phyloP scores from a whole-genome alignment of 345 rosid genomes.

The Aquilaria sinensis region DNA sequence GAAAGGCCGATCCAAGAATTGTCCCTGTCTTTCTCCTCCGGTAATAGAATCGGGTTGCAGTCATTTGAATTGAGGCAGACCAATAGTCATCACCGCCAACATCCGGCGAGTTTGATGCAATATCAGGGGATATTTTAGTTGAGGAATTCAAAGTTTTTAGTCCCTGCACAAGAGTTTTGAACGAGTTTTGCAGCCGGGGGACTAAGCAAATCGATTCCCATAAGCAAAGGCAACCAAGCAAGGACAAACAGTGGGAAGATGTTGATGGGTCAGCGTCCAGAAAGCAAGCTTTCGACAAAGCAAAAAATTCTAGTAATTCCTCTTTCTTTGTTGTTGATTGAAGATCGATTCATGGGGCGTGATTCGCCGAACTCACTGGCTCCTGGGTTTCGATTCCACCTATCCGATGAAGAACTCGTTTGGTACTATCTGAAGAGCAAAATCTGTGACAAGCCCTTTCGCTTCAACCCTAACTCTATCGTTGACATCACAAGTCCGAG shows the following conservation, averaged over 20 bases:
- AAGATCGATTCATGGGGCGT: no score
- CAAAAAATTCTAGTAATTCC: no score
- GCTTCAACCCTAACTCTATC: no score
- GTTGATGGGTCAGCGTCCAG: conserved; percentile 37
- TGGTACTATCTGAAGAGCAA: no score
- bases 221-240: conserved; percentile 33
- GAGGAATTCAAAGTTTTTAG: conserved; percentile 61
- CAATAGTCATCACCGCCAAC: conserved; percentile 30
- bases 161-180: conserved; percentile 74
- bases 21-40: conserved; percentile 86
- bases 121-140: conserved; percentile 49
- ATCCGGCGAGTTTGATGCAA: conserved; percentile 31
- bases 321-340: no score
- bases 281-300: conserved; percentile 29
- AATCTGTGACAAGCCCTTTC: no score
- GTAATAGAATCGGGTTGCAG: conserved; percentile 68
- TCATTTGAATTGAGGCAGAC: conserved; percentile 64
- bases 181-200: conserved; percentile 88
- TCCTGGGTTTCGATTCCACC: no score
- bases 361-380: no score
- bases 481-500: no score
- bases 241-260: conserved; percentile 47
- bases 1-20: conserved; percentile 96
- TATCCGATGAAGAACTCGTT: no score
- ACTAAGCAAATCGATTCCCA: conserved; percentile 43